phyloP scores from a whole-genome alignment of 73 alveolate species.

The Paramecium pentaurelia region DNA sequence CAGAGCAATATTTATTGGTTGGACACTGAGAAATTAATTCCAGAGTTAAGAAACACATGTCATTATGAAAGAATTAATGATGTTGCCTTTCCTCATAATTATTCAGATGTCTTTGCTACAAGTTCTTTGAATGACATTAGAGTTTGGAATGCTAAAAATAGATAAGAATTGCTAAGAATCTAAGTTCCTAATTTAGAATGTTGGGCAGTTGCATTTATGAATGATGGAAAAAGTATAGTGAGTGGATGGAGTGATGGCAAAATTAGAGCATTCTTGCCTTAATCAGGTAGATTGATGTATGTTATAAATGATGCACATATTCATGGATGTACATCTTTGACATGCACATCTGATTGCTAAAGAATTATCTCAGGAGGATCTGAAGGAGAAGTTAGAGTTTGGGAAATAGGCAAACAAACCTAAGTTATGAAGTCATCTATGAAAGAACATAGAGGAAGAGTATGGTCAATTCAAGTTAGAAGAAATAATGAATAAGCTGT shows the following conservation, averaged over 20 bases:
- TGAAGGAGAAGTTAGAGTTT: slow-evolving; percentile 97
- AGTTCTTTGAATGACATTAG: slow-evolving; percentile 93
- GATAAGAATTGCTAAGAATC: slow-evolving; percentile 90
- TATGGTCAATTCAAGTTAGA: slow-evolving; percentile 84
- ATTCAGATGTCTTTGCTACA: slow-evolving; percentile 96
- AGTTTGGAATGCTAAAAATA: slow-evolving; percentile 91
- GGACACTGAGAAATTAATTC: slow-evolving; percentile 85
- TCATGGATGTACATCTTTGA: slow-evolving; percentile 88
- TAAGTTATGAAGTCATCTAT: slow-evolving; percentile 93
- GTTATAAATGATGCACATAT: slow-evolving; percentile 88
- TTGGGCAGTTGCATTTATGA: slow-evolving; percentile 76
- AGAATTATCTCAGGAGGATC: slow-evolving; percentile 94
- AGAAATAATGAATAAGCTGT: slow-evolving; percentile 93
- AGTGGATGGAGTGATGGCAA: slow-evolving; percentile 98
- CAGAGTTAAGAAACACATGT: slow-evolving; percentile 95
- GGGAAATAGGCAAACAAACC: slow-evolving; percentile 89
- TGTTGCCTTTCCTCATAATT: slow-evolving; percentile 82
- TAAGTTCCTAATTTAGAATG: slow-evolving; percentile 97
- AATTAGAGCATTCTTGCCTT: slow-evolving; percentile 96
- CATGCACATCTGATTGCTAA: slow-evolving; percentile 62
- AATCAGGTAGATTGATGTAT: slow-evolving; percentile 92
- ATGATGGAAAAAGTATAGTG: slow-evolving; percentile 90
- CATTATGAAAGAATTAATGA: slow-evolving; percentile 94
- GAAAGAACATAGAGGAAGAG: slow-evolving; percentile 98
- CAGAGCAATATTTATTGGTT: slow-evolving; percentile 75